Percentiles rank a stretch among this genome's conserved stretches.
Conservation (phyloP, 2,329 filamentous ascomycete species). For the Microsporum ferrugineum region DNA sequence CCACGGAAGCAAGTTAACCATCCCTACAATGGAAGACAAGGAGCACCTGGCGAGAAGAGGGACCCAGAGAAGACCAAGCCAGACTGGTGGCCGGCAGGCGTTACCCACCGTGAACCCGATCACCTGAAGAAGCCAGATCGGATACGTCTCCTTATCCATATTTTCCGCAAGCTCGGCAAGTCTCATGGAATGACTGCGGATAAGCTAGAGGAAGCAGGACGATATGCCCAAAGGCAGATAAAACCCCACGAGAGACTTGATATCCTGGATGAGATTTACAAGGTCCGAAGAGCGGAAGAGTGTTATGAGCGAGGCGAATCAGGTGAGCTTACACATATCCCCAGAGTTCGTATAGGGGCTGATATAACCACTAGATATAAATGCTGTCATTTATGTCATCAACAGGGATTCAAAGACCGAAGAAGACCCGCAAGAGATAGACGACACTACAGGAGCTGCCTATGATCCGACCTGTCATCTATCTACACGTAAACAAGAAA, state of each 20-base stretch:
- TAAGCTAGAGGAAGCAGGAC: constrained; percentile 30
- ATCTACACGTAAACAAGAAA: no score
- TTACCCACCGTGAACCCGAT: constrained; percentile 40
- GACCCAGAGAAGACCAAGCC: constrained; percentile 35
- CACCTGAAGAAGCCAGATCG: constrained; percentile 37
- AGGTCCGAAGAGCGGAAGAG: constrained; percentile 24
- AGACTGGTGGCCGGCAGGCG: constrained; percentile 15
- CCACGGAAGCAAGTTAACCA: constrained; percentile 39
- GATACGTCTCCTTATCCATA: constrained; percentile 30
- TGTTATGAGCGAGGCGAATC: constrained; percentile 33
- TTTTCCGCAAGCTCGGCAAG: constrained; percentile 28
- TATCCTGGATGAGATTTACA: constrained; percentile 31
- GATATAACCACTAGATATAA: constrained; percentile 20
- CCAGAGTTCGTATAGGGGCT: not conserved
- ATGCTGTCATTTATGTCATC: constrained; percentile 28
- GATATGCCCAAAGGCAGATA: constrained; percentile 27
- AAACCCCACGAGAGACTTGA: constrained; percentile 26
- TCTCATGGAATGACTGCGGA: constrained; percentile 25
- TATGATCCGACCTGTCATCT: no score
- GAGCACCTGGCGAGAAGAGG: constrained; percentile 27
- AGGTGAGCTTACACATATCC: constrained; percentile 26
- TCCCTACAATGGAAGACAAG: constrained; percentile 39
- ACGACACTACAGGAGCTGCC: not conserved
- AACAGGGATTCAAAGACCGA: constrained; percentile 23
- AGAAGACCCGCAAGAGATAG: not conserved